These are phyloP conservation scores for Flaveria brownii DNA, from an alignment of 129 eudicot species.

Conservation along the genomic window DNA sequence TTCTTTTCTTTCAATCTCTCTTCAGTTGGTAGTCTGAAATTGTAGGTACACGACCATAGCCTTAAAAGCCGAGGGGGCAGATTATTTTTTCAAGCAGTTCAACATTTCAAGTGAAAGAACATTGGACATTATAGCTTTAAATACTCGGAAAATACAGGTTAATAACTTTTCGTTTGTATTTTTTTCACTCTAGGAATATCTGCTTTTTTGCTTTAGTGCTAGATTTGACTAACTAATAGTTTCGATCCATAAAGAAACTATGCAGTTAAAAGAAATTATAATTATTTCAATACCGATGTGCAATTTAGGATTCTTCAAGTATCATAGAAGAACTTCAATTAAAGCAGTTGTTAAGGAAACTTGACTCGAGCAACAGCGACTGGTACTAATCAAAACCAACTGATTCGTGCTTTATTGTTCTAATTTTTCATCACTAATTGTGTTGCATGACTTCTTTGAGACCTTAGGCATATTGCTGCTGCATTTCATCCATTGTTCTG, in stretches of 20 bases:
- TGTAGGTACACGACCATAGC: conserved; percentile 60
- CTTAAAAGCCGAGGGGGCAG: conserved; percentile 26
- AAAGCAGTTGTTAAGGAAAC: conserved; percentile 45
- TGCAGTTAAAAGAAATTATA: background rate
- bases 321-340: conserved; percentile 36
- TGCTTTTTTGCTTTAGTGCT: background rate
- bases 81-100: conserved; percentile 36
- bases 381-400: conserved; percentile 45
- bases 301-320: conserved; percentile 51
- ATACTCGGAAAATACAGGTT: conserved; percentile 53
- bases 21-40: conserved; percentile 35
- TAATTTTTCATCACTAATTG: conserved; percentile 1
- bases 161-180: background rate
- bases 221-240: background rate
- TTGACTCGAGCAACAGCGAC: conserved; percentile 51
- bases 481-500: conserved; percentile 54
- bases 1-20: conserved; percentile 19
- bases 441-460: conserved; percentile 17
- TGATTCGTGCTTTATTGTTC: background rate
- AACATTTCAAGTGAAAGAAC: conserved; percentile 43
- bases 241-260: background rate
- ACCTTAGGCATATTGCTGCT: conserved; percentile 56
- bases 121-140: conserved; percentile 49
- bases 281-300: too few species aligned
- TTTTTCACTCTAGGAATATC: background rate